Base-by-base conservation (phyloP, 2,329 filamentous ascomycete genomes). In the Colletotrichum ledebouriae region DNA sequence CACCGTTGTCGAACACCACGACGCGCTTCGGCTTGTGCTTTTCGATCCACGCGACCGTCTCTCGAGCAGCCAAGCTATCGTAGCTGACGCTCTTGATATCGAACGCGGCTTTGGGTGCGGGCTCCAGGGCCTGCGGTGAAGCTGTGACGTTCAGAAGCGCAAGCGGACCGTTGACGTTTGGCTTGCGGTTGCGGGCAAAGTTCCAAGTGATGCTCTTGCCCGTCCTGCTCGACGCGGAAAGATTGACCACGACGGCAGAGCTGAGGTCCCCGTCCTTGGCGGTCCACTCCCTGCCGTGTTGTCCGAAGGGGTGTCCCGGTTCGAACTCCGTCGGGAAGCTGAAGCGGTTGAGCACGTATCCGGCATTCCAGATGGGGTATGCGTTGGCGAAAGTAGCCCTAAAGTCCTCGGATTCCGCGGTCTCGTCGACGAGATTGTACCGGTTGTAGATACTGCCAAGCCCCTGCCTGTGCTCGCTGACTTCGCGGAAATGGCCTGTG, bases 361-460 rank as follows among this genome's bases (percentile, higher is more conserved):
- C 77, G 0, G 77, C 72, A 3, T 53, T 39, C 53, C 72, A 76
- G 34, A 73, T 71, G 2, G 74, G 72, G 29, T 76, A 59, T 4
- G 67, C 71, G 3, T 75, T 70, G 6, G 63, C 44, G 33, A 59
- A 63, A 49, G 44, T 47, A 1, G 56, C 61, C 37, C 69, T 67
- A 52, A 44, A 65, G n/a, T 68, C 65, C 29, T 65, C 65, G n/a
- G 65, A 3, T 12, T 42, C 20, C 6, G 39, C 50, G n/a, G 50
- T 39, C 34, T 67, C 61, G 11, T 57, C 71, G 9, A 66, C 67
- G 29, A 75, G 70, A 12, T 56, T 69, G 68, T 83, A 85, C 13
- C 78, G 78, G 73, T 85, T 85, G 72, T 86, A 86, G 3, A 85
- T 64, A 2, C 76, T 75, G 10, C 65, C 65, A 3, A 60, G 61